Evolutionary conservation across 2,329 filamentous ascomycete genomes (phyloP).

Genomic region (Botrytis medusae): DNA sequence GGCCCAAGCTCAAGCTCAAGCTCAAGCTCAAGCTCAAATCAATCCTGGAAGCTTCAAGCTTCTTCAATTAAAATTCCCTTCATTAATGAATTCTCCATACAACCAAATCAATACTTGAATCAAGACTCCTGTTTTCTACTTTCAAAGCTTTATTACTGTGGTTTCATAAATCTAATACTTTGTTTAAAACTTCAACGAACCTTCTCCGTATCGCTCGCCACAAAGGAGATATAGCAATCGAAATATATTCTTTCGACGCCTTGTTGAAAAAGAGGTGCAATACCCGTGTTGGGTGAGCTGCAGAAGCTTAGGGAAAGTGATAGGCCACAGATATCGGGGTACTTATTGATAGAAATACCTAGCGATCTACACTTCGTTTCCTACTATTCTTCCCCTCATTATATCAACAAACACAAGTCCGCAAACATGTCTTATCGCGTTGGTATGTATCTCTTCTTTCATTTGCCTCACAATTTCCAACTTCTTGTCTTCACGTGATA

Average conservation of each 20-base stretch:
- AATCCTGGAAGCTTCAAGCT: not conserved
- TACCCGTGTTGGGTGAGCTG: not conserved
- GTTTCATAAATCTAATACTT: not conserved
- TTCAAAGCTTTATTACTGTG: not conserved
- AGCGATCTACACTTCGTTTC: not conserved
- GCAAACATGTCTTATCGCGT: conserved; percentile 39
- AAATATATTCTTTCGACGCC: not conserved
- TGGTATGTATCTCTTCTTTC: conserved; percentile 33
- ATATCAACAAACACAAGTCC: not conserved
- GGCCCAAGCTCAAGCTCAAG: not conserved
- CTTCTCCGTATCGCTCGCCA: not conserved
- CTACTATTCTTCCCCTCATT: conserved; percentile 19
- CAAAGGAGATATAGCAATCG: not conserved
- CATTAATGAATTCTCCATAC: not conserved
- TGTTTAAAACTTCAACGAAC: not conserved
- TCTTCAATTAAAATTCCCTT: not conserved
- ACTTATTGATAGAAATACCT: not conserved
- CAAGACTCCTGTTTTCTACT: not conserved
- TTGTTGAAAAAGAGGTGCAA: not conserved
- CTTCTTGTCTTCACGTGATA: conserved; percentile 36
- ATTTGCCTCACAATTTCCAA: conserved; percentile 15
- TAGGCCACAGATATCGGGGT: no score
- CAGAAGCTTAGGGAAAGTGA: not conserved
- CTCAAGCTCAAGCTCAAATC: not conserved
- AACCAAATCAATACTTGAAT: not conserved